Percentiles rank a stretch among this genome's conserved stretches.
Conservation (phyloP, 2,329 filamentous ascomycete species). For the Herpotrichia juniperi region DNA sequence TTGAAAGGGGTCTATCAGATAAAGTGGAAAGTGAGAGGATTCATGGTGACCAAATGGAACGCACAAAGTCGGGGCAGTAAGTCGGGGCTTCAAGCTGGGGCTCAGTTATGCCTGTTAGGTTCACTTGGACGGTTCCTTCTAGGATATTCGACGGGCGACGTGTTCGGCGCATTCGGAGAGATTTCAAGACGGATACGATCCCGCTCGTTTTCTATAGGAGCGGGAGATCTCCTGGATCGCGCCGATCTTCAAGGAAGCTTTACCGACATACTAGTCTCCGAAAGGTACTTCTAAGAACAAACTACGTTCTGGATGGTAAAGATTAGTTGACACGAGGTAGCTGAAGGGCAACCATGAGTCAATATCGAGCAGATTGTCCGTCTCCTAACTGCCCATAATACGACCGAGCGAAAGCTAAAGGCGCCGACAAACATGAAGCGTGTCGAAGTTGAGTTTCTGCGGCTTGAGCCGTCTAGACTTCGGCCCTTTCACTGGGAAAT, state of each 20-base stretch:
- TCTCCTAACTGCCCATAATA: too few species aligned
- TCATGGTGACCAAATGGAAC: not conserved
- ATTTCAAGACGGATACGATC: not conserved
- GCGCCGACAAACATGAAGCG: too few species aligned
- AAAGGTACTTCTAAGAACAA: too few species aligned
- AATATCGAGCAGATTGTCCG: too few species aligned
- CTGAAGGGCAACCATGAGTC: too few species aligned
- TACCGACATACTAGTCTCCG: constrained; percentile 3
- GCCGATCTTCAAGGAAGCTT: constrained; percentile 3
- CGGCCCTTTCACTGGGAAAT: too few species aligned
- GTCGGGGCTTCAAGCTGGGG: not conserved
- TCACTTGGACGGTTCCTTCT: not conserved
- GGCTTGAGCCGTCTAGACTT: too few species aligned
- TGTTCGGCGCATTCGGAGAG: not conserved
- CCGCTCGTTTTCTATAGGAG: not conserved
- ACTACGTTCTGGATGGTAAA: too few species aligned
- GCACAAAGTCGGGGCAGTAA: not conserved
- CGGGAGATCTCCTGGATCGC: constrained; percentile 11
- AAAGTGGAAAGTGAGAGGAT: not conserved
- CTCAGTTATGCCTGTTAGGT: not conserved
- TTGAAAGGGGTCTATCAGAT: not conserved
- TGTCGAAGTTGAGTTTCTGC: too few species aligned
- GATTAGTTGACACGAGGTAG: too few species aligned
- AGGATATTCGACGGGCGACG: not conserved
- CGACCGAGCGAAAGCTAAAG: too few species aligned